These are phyloP conservation scores for Cinnamomum chago DNA, from an alignment of 164 flowering plant genomes.

Conservation along the genomic window DNA sequence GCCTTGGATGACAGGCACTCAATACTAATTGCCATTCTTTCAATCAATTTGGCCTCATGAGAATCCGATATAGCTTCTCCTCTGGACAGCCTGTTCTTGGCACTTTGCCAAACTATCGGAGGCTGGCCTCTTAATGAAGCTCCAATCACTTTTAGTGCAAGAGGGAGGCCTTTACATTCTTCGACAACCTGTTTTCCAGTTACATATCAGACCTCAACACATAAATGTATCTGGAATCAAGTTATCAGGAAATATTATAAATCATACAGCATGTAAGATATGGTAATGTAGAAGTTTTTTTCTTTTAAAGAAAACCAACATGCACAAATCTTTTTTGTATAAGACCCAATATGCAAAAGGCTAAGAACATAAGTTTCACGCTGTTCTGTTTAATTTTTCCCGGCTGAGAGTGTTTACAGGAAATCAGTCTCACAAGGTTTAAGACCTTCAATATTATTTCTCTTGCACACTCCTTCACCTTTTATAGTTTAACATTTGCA, in stretches of 20 bases:
- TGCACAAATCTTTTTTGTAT: too few species aligned
- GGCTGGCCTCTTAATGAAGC: constrained; percentile 57
- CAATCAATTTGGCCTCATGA: constrained; percentile 53
- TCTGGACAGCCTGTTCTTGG: constrained; percentile 46
- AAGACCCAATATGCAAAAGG: too few species aligned
- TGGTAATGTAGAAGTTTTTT: too few species aligned
- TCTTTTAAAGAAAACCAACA: too few species aligned
- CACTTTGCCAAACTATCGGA: constrained; percentile 59
- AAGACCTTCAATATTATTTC: neutral
- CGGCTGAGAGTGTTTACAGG: too few species aligned
- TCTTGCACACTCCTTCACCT: neutral
- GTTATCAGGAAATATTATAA: too few species aligned
- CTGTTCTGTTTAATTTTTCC: too few species aligned
- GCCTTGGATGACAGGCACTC: constrained; percentile 38
- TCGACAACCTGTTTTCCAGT: constrained; percentile 41
- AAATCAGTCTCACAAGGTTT: neutral
- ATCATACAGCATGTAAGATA: too few species aligned
- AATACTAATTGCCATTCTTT: constrained; percentile 55
- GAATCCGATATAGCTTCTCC: constrained; percentile 55
- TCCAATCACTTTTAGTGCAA: constrained; percentile 86
- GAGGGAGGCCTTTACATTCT: constrained; percentile 75
- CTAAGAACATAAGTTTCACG: too few species aligned
- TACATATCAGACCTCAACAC: too few species aligned
- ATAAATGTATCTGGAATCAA: too few species aligned
- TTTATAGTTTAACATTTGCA: neutral